A percentile compares a stretch with the other conserved stretches of the same genome.
These are phyloP conservation scores for Anisodus acutangulus DNA, from an alignment of 257 asterid species.

Conservation along the genomic window DNA sequence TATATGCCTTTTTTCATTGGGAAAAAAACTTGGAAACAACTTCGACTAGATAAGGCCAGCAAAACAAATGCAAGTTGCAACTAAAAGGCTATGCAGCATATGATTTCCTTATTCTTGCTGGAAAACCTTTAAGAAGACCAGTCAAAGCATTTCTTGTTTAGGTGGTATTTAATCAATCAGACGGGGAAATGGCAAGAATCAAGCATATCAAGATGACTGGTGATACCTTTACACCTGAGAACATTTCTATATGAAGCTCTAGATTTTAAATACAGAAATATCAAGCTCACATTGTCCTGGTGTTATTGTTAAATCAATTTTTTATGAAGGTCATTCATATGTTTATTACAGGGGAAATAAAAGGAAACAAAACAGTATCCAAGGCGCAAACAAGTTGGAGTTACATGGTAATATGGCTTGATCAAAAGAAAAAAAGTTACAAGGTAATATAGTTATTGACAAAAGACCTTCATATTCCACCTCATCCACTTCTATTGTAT, in stretches of 20 bases:
- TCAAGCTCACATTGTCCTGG: constrained; percentile 23
- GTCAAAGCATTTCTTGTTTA: not conserved
- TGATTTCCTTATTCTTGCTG: not conserved
- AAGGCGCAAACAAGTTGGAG: constrained; percentile 7
- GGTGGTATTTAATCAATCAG: constrained; percentile 9
- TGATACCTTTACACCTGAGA: constrained; percentile 11
- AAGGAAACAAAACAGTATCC: not conserved
- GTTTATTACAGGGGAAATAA: not conserved
- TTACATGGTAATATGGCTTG: not conserved
- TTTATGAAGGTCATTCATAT: not conserved
- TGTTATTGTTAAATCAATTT: not conserved
- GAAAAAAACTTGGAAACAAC: not conserved
- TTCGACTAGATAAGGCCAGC: not conserved
- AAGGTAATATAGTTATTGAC: not conserved
- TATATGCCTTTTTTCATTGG: not conserved
- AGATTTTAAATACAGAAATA: constrained; percentile 6
- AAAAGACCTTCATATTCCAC: constrained; percentile 16
- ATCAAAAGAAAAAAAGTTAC: too few relatives aligned
- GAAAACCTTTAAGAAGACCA: not conserved
- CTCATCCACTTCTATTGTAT: constrained; percentile 2
- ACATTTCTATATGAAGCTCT: constrained; percentile 10
- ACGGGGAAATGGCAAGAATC: constrained; percentile 20
- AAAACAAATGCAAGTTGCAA: constrained; percentile 7
- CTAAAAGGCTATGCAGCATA: constrained; percentile 21
- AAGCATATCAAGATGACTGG: not conserved